phyloP scores from a whole-genome alignment of 148 eudicot genomes.

The Camellia japonica region DNA sequence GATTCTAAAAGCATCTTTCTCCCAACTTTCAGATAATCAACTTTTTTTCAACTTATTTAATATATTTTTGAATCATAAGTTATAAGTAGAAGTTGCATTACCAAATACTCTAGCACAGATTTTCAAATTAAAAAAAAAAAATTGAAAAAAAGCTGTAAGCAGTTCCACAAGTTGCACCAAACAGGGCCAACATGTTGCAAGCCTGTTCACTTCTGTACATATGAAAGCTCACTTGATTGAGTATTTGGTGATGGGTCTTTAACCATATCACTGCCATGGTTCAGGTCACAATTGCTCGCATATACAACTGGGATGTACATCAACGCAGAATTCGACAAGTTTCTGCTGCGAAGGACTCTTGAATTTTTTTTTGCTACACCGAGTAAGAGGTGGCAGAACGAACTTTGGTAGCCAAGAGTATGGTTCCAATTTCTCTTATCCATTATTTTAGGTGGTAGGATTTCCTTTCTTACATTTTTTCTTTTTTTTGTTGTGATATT shows the following conservation, averaged over 20 bases:
- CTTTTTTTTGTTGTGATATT: not conserved
- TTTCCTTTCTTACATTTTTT: not conserved
- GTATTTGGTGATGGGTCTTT: not conserved
- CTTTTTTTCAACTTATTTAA: no score
- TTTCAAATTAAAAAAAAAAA: not conserved
- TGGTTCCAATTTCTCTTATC: not conserved
- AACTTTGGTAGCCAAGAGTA: constrained; percentile 5
- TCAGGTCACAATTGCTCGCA: constrained; percentile 92
- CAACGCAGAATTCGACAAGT: constrained; percentile 67
- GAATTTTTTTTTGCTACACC: constrained; percentile 14
- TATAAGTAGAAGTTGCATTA: no score
- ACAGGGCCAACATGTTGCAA: not conserved
- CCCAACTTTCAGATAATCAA: no score
- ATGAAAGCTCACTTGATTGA: not conserved
- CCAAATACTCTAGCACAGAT: no score
- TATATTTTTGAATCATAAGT: no score
- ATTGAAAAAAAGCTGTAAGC: not conserved
- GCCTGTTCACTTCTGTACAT: not conserved
- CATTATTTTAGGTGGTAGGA: constrained; percentile 3
- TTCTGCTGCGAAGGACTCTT: constrained; percentile 40
- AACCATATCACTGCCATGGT: not conserved
- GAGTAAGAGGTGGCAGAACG: not conserved
- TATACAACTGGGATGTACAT: constrained; percentile 97
- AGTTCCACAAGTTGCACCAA: no score
- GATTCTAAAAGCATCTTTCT: no score